These are phyloP conservation scores for Echinochloa phyllopogon DNA, from an alignment of 176 grass and related monocot species.

Conservation along the genomic window DNA sequence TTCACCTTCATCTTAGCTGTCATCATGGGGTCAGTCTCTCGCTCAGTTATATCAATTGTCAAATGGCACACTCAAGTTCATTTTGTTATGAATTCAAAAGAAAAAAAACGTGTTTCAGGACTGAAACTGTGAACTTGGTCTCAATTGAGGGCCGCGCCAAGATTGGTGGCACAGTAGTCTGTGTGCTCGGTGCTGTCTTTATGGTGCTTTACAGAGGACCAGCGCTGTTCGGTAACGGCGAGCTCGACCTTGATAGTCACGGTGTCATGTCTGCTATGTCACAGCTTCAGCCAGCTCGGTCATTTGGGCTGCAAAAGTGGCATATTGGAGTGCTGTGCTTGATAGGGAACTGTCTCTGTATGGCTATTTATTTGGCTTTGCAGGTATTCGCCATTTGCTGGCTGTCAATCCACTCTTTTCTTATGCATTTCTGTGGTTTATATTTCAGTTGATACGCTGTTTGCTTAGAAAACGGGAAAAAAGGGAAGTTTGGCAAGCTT, in stretches of 20 bases:
- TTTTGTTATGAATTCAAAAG: constrained; percentile 2
- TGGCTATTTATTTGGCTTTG: constrained; percentile 81
- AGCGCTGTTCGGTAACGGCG: constrained; percentile 55
- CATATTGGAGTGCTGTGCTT: constrained; percentile 84
- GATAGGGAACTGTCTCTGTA: constrained; percentile 86
- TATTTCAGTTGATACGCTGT: neutral
- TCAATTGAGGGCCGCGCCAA: constrained; percentile 65
- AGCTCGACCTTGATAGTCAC: constrained; percentile 44
- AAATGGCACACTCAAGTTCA: neutral
- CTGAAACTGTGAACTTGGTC: constrained; percentile 64
- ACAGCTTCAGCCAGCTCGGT: constrained; percentile 51
- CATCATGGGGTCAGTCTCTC: constrained; percentile 59
- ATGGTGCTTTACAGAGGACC: constrained; percentile 85
- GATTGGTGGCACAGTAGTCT: constrained; percentile 72
- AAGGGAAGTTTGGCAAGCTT: neutral
- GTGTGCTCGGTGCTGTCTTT: constrained; percentile 72
- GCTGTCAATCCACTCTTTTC: neutral
- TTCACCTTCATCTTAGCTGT: constrained; percentile 84
- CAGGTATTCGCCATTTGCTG: constrained; percentile 60
- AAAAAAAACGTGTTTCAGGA: constrained; percentile 46
- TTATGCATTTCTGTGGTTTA: neutral
- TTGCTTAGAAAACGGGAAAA: neutral
- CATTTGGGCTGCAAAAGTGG: constrained; percentile 63
- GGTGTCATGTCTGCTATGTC: constrained; percentile 45
- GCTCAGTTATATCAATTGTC: neutral